phyloP scores from a whole-genome alignment of 2,329 filamentous ascomycete species.

The Colletotrichum brevisporum region DNA sequence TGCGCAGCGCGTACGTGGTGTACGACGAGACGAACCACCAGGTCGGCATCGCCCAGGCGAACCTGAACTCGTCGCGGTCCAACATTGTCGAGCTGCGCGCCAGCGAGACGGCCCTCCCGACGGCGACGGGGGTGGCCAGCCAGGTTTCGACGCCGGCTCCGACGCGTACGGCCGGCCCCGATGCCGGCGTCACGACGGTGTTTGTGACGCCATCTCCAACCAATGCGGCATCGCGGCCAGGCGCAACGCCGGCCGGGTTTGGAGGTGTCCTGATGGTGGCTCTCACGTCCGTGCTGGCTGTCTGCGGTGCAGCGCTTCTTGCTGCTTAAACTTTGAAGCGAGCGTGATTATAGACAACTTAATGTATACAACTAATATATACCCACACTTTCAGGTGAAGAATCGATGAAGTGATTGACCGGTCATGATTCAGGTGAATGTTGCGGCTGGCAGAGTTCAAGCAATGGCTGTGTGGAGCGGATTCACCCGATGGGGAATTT shows the following conservation, averaged over 20 bases:
- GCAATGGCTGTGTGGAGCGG: constrained; percentile 26
- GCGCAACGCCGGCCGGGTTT: not conserved
- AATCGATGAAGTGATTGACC: too few relatives aligned
- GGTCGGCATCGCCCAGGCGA: constrained; percentile 74
- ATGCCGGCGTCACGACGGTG: not conserved
- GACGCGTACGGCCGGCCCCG: constrained; percentile 9
- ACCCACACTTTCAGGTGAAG: not conserved
- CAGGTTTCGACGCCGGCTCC: constrained; percentile 15
- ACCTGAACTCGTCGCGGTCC: constrained; percentile 60
- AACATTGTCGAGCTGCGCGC: constrained; percentile 63
- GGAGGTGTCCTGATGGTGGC: not conserved
- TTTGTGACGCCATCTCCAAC: constrained; percentile 14
- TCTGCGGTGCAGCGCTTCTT: constrained; percentile 7
- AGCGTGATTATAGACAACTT: not conserved
- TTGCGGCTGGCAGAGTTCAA: constrained; percentile 15
- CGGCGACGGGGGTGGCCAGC: constrained; percentile 57
- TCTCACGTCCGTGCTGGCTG: constrained; percentile 1
- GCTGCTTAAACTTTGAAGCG: not conserved
- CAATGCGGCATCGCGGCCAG: constrained; percentile 7
- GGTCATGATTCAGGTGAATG: constrained; percentile 2
- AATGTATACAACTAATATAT: constrained; percentile 20
- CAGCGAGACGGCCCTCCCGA: constrained; percentile 56
- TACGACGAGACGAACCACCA: constrained; percentile 81
- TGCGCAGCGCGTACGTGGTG: constrained; percentile 81
- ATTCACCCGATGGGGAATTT: constrained; percentile 35